Evolutionary conservation across 768 basidiomycete genomes (phyloP).

Genomic region (Ramaria rubella): DNA sequence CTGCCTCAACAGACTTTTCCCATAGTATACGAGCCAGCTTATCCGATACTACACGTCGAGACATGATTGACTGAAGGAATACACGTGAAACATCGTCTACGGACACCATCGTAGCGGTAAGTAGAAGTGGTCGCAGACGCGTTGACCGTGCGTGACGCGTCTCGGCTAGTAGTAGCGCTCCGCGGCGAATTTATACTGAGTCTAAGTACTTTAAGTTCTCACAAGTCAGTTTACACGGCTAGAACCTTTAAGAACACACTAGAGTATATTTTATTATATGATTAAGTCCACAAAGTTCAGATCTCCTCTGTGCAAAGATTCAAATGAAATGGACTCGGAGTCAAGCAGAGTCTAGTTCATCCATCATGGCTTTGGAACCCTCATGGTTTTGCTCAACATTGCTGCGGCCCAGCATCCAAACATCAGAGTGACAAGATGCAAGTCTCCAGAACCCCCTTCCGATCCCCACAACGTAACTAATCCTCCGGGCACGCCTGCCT

Average conservation of each 20-base stretch:
- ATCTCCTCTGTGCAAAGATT: too few species aligned
- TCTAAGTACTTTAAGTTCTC: too few species aligned
- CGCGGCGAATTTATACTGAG: neutral
- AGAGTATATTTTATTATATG: too few species aligned
- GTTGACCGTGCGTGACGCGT: slow-evolving; percentile 3
- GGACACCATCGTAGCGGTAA: slow-evolving; percentile 33
- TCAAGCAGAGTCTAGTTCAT: too few species aligned
- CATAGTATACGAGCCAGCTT: slow-evolving; percentile 60
- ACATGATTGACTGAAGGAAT: slow-evolving; percentile 73
- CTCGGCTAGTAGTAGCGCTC: neutral
- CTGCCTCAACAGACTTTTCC: slow-evolving; percentile 58
- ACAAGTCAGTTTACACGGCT: too few species aligned
- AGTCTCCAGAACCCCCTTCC: slow-evolving; percentile 69
- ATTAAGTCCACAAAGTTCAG: too few species aligned
- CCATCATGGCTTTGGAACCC: slow-evolving; percentile 72
- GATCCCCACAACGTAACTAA: slow-evolving; percentile 67
- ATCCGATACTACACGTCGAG: slow-evolving; percentile 60
- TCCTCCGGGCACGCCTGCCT: slow-evolving; percentile 69
- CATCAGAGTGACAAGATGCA: slow-evolving; percentile 74
- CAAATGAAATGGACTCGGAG: too few species aligned
- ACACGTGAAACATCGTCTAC: slow-evolving; percentile 65
- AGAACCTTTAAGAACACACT: too few species aligned
- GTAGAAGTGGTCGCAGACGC: neutral
- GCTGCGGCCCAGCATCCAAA: slow-evolving; percentile 86
- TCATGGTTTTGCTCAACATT: slow-evolving; percentile 97